Evolutionary conservation across 768 basidiomycete genomes (phyloP).

Genomic region (Boletus rufocinnamomeus): DNA sequence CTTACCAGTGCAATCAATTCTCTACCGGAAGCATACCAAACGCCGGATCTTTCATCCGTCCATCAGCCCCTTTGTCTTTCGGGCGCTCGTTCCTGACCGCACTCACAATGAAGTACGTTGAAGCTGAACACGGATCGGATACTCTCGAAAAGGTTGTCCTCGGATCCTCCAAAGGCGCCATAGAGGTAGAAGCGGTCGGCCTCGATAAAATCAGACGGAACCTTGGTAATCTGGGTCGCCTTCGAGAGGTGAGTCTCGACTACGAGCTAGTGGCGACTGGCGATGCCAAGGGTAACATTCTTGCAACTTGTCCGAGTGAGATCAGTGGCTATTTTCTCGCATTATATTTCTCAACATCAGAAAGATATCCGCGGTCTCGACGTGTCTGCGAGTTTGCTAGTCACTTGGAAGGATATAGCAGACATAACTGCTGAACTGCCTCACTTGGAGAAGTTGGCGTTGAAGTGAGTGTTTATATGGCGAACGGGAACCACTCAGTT

Average conservation of each 20-base stretch:
- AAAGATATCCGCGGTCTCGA: conserved; percentile 79
- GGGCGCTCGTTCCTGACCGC: conserved; percentile 77
- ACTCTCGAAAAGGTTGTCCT: conserved; percentile 65
- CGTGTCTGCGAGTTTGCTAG: conserved; percentile 73
- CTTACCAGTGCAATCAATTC: conserved; percentile 12
- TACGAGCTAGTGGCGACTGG: conserved; percentile 59
- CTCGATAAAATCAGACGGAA: conserved; percentile 77
- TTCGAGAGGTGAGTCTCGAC: conserved; percentile 84
- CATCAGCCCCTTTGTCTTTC: conserved; percentile 53
- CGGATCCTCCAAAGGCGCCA: conserved; percentile 80
- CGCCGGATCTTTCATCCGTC: conserved; percentile 82
- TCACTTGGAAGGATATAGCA: conserved; percentile 70
- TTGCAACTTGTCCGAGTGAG: conserved; percentile 69
- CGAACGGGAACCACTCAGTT: conserved; percentile 18
- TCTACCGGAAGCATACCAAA: conserved; percentile 49
- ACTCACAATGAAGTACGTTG: conserved; percentile 76
- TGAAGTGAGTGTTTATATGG: conserved; percentile 69
- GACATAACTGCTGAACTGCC: conserved; percentile 63
- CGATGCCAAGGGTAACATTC: conserved; percentile 51
- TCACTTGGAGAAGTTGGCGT: conserved; percentile 58
- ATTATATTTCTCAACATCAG: conserved; percentile 16
- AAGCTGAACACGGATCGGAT: conserved; percentile 51
- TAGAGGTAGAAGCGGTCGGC: conserved; percentile 84
- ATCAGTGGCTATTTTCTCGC: conserved; percentile 8
- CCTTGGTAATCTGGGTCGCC: conserved; percentile 60